A percentile compares a stretch with the other conserved stretches of the same genome.
Evolutionary conservation across 805 yeast genomes (phyloP).

Genomic region (Cyberlindnera mycetangii): DNA sequence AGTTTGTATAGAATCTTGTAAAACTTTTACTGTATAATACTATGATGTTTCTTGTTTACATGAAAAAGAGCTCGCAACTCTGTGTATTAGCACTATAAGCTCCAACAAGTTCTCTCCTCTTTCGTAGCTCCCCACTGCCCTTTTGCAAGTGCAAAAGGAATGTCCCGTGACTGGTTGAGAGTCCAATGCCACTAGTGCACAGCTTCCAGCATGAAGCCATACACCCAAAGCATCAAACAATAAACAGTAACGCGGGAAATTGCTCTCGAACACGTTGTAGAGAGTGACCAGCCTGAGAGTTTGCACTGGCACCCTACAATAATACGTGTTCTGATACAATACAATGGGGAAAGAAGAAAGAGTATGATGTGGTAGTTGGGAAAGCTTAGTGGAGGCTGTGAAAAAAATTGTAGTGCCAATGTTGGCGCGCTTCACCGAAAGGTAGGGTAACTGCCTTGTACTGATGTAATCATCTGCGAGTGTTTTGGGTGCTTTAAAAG

Average conservation of each 20-base stretch:
- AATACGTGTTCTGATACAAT: conserved; percentile 13
- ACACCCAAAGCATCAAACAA: neutral
- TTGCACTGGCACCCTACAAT: conserved; percentile 15
- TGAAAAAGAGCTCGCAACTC: neutral
- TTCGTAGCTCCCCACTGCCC: neutral
- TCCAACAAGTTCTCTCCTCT: too few relatives aligned
- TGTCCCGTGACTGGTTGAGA: neutral
- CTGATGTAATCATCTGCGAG: too few relatives aligned
- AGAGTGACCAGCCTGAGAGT: conserved; percentile 10
- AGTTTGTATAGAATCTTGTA: neutral
- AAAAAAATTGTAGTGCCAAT: neutral
- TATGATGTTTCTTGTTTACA: neutral
- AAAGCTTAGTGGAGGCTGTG: neutral
- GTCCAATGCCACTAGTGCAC: neutral
- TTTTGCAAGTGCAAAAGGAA: neutral
- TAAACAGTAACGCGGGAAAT: too few relatives aligned
- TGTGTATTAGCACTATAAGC: too few relatives aligned
- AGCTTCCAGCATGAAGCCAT: conserved; percentile 6
- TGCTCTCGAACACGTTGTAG: conserved; percentile 15
- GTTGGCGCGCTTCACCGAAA: too few relatives aligned
- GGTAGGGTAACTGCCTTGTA: conserved; percentile 1
- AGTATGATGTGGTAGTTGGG: neutral
- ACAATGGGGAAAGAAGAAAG: conserved; percentile 2
- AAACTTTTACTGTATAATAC: conserved; percentile 1
- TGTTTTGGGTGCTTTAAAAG: too few relatives aligned